Evolutionary conservation across 2,329 filamentous ascomycete genomes (phyloP).

Genomic region (Acrocalymma vagum): DNA sequence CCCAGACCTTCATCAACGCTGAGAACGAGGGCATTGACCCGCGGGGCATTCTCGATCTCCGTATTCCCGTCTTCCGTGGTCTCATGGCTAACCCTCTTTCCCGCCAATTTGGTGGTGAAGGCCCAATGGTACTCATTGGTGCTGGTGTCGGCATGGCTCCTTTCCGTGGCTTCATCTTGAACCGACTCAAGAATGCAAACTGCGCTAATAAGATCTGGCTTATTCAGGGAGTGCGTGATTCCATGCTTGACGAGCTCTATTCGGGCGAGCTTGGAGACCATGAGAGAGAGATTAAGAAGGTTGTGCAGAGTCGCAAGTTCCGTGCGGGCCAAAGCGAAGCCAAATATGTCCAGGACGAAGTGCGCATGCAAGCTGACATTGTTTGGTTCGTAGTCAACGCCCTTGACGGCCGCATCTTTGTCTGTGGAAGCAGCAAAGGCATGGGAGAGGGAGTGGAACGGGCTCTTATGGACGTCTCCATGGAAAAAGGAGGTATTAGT

Average conservation of each 20-base stretch:
- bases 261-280: conserved; percentile 89
- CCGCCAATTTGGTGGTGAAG: conserved; percentile 89
- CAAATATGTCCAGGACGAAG: conserved; percentile 96
- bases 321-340: conserved; percentile 67
- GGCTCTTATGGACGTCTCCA: conserved; percentile 87
- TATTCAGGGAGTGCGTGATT: conserved; percentile 92
- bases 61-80: conserved; percentile 96
- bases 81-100: conserved; percentile 97
- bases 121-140: conserved; percentile 96
- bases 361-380: conserved; percentile 88
- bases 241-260: conserved; percentile 93
- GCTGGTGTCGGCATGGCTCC: conserved; percentile 96
- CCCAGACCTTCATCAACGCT: conserved; percentile 74
- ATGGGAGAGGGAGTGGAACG: conserved; percentile 97
- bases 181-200: conserved; percentile 90
- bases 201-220: conserved; percentile 99
- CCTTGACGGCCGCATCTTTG: conserved; percentile 94
- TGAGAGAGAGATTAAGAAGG: conserved; percentile 55
- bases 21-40: conserved; percentile 64
- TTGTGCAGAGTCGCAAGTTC: conserved; percentile 59
- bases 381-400: conserved; percentile 98
- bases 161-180: conserved; percentile 97
- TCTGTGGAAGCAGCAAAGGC: conserved; percentile 92
- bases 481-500: conserved; percentile 89
- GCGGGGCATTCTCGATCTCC: conserved; percentile 65